Percentiles rank a stretch among this genome's conserved stretches.
phyloP scores from a whole-genome alignment of 2,329 filamentous ascomycete genomes.

The Cercospora nicotianae region DNA sequence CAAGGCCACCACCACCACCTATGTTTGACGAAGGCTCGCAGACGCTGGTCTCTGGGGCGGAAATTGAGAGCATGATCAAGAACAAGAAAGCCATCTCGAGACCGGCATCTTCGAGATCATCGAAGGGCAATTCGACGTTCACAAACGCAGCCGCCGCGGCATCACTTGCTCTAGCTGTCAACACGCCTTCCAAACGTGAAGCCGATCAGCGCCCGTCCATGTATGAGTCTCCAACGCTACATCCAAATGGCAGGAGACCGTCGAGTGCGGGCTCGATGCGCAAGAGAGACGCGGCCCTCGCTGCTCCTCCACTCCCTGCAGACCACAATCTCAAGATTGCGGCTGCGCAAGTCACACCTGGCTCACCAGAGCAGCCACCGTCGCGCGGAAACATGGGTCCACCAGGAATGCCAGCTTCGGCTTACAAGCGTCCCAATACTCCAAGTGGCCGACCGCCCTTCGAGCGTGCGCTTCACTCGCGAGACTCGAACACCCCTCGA shows the following conservation, averaged over 20 bases:
- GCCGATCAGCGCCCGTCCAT: slow-evolving; percentile 23
- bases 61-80: slow-evolving; percentile 74
- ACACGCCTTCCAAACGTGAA: slow-evolving; percentile 18
- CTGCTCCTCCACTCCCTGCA: slow-evolving; percentile 65
- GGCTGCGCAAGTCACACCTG: slow-evolving; percentile 64
- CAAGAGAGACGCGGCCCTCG: slow-evolving; percentile 45
- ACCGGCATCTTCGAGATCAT: slow-evolving; percentile 19
- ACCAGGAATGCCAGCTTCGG: slow-evolving; percentile 78
- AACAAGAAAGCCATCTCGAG: slow-evolving; percentile 44
- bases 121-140: slow-evolving; percentile 23
- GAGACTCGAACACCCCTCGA: slow-evolving; percentile 59
- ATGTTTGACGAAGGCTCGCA: slow-evolving; percentile 71
- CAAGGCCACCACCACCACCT: slow-evolving; percentile 18
- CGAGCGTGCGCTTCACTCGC: slow-evolving; percentile 27
- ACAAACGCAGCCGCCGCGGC: slow-evolving; percentile 28
- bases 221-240: slow-evolving; percentile 25
- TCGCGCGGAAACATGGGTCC: slow-evolving; percentile 70
- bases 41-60: slow-evolving; percentile 77
- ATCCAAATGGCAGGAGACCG: slow-evolving; percentile 53
- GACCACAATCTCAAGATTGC: slow-evolving; percentile 86
- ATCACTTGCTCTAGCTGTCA: slow-evolving; percentile 31
- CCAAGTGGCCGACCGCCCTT: slow-evolving; percentile 26
- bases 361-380: slow-evolving; percentile 26
- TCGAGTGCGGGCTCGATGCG: slow-evolving; percentile 70
- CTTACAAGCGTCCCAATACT: slow-evolving; percentile 51